Evolutionary conservation across 805 yeast species (phyloP).

Genomic region (Cyberlindnera galapagoensis): DNA sequence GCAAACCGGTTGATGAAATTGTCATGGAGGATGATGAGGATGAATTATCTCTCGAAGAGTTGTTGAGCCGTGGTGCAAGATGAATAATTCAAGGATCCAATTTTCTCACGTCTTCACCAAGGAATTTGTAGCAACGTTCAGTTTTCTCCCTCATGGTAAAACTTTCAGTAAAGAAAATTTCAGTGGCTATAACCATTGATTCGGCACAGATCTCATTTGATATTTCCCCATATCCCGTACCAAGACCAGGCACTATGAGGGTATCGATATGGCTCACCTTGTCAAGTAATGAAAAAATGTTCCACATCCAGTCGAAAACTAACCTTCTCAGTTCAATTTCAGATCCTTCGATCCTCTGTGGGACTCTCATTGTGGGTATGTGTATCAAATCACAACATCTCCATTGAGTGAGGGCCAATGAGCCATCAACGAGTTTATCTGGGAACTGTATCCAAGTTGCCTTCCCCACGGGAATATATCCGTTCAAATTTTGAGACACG

Average conservation of each 20-base stretch:
- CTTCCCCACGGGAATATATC: slow-evolving; percentile 19
- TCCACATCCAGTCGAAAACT: slow-evolving; percentile 35
- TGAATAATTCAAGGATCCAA: slow-evolving; percentile 1
- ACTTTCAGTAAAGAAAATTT: slow-evolving; percentile 15
- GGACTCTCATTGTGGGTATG: slow-evolving; percentile 36
- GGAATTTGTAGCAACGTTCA: slow-evolving; percentile 4
- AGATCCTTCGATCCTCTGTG: slow-evolving; percentile 15
- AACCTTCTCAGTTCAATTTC: slow-evolving; percentile 13
- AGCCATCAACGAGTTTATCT: slow-evolving; percentile 9
- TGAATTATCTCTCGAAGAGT: slow-evolving; percentile 6
- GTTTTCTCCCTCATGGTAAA: slow-evolving; percentile 6
- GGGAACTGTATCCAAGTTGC: slow-evolving; percentile 25
- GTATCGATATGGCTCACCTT: slow-evolving; percentile 5
- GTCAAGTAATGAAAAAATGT: slow-evolving; percentile 18
- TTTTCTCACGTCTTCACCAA: slow-evolving; percentile 7
- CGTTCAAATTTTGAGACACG: slow-evolving; percentile 24
- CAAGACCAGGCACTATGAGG: slow-evolving; percentile 31
- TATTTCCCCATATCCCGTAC: slow-evolving; percentile 34
- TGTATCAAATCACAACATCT: slow-evolving; percentile 27
- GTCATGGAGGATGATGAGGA: slow-evolving; percentile 4
- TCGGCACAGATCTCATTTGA: slow-evolving; percentile 27
- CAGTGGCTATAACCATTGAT: slow-evolving; percentile 31
- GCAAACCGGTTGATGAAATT: slow-evolving; percentile 4
- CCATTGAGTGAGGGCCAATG: slow-evolving; percentile 25
- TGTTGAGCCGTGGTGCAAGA: slow-evolving; percentile 5